Evolutionary conservation across 2,329 filamentous ascomycete species (phyloP), one percentile per base, ranked within the genome.

Genomic region (Camillea tinctor): DNA sequence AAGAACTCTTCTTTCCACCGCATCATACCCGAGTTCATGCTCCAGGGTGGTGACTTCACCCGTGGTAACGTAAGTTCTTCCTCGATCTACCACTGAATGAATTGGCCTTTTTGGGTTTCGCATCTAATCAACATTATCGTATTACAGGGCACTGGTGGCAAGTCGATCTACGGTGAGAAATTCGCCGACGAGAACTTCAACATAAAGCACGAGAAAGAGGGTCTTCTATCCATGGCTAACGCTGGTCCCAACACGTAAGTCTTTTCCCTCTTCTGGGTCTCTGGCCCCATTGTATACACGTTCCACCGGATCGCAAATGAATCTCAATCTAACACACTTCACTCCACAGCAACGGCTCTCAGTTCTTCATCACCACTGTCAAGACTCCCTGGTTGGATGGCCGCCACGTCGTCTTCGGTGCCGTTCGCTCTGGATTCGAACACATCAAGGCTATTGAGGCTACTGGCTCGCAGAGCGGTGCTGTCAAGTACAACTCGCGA

Each of bases 341-440:
- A 79, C 80, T 22, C 23, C 80, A 79, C 64, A 97, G 95, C 77
- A 99, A 99, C 81, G 95, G 95, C 72, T 96, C 92, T 55, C 94
- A 98, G 79, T 98, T 98, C 85, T 98, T 98, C 84, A 82, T 98
- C 75, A 98, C 94, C 72, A 98, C 94, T 59, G 92, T 96, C 55
- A 84, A 88, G 62, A 98, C 95, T 62, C 88, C 88, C 58, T 96
- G 96, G 84, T 84, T 95, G 69, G 85, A 95, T 76, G 86, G 86
- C 74, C 89, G 89, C 77, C 91, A 95, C 84, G 90, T 93, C 77
- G 90, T 93, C 75, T 93, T 93, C 79, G 92, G 91, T 75, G 82
- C 91, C 80, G 89, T 80, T 60, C 81, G 83, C 64, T 61, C 75
- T 1, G 63, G 76, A 1, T 68, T 86, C 75, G 71, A 77, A 26